These are phyloP conservation scores for Saccharomycopsis sp. DNA, from an alignment of 805 yeast species.

Conservation along the genomic window DNA sequence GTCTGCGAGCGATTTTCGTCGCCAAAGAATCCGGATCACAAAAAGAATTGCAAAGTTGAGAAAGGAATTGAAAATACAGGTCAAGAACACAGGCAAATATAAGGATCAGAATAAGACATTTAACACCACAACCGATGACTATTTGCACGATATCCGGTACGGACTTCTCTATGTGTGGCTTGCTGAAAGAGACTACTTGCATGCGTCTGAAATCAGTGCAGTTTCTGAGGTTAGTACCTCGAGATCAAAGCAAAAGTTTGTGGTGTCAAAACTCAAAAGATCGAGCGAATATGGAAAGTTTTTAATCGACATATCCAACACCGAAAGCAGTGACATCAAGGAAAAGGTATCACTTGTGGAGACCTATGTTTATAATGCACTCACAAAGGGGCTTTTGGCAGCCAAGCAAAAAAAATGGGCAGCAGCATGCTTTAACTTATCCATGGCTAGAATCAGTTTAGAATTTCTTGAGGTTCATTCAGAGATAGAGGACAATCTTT, in stretches of 20 bases:
- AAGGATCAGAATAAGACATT: conserved; percentile 39
- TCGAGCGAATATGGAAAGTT: conserved; percentile 41
- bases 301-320: conserved; percentile 27
- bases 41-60: conserved; percentile 59
- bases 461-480: conserved; percentile 41
- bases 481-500: conserved; percentile 19
- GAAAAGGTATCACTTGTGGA: conserved; percentile 17
- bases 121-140: conserved; percentile 42
- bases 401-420: conserved; percentile 52
- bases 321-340: conserved; percentile 3
- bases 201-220: conserved; percentile 56
- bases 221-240: conserved; percentile 48
- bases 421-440: conserved; percentile 42
- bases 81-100: conserved; percentile 62
- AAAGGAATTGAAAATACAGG: conserved; percentile 53
- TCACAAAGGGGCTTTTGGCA: conserved; percentile 46
- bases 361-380: conserved; percentile 36
- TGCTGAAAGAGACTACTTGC: conserved; percentile 74
- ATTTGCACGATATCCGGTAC: conserved; percentile 42
- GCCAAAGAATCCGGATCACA: conserved; percentile 58
- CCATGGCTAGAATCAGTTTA: conserved; percentile 57
- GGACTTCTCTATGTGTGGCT: conserved; percentile 56
- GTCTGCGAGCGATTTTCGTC: conserved; percentile 61
- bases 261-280: conserved; percentile 62
- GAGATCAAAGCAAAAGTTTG: conserved; percentile 40